A percentile compares a stretch with the other conserved stretches of the same genome.
Evolutionary conservation across 1,284 basidiomycete genomes (phyloP).

Genomic region (Malassezia pachydermatis): DNA sequence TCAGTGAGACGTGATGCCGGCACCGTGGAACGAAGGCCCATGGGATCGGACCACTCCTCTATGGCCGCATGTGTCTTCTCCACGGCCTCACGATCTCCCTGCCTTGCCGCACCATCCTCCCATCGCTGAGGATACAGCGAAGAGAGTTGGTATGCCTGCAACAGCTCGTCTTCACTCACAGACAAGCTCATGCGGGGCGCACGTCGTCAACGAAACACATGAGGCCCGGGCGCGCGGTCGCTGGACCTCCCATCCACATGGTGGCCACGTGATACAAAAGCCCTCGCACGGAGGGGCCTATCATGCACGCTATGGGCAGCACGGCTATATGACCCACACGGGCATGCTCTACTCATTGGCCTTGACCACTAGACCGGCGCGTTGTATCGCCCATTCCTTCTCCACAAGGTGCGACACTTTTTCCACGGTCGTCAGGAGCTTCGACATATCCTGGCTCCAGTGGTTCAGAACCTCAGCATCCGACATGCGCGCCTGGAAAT

Average conservation of each 20-base stretch:
- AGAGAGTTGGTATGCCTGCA: conserved; percentile 49
- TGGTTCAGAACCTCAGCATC: conserved; percentile 64
- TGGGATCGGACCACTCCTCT: conserved; percentile 42
- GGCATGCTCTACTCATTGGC: conserved; percentile 18
- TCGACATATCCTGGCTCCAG: conserved; percentile 92
- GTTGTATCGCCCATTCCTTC: conserved; percentile 44
- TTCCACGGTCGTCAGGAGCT: conserved; percentile 54
- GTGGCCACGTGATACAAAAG: too few species aligned
- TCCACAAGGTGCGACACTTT: conserved; percentile 43
- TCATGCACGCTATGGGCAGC: not conserved
- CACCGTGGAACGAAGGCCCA: conserved; percentile 51
- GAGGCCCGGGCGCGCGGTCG: too few species aligned
- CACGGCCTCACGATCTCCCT: not conserved
- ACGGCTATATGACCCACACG: not conserved
- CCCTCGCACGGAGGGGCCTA: too few species aligned
- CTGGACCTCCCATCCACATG: not conserved
- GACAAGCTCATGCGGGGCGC: conserved; percentile 18
- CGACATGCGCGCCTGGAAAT: conserved; percentile 53
- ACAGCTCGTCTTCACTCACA: conserved; percentile 42
- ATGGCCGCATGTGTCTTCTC: conserved; percentile 10
- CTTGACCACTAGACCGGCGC: conserved; percentile 32
- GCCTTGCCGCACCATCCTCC: conserved; percentile 24
- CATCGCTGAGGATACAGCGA: conserved; percentile 46
- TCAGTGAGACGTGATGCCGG: conserved; percentile 23
- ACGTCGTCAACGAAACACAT: too few species aligned